Percentiles rank a stretch among this genome's conserved stretches.
phyloP scores from a whole-genome alignment of 306 rosid genomes.

The Glycyrrhiza uralensis region DNA sequence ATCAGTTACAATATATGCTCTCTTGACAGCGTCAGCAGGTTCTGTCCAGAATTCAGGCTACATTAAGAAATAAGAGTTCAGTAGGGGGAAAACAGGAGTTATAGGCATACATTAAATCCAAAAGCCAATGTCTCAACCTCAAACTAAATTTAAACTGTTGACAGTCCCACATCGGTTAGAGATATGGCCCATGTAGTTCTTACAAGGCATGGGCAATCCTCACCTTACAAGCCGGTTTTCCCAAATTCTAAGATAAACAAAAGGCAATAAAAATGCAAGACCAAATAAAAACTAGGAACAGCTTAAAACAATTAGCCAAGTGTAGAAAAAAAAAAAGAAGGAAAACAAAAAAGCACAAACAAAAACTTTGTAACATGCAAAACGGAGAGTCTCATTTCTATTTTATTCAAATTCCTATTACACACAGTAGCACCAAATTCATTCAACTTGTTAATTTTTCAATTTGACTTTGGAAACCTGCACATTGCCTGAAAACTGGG shows the following conservation, averaged over 20 bases:
- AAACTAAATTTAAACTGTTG: background rate
- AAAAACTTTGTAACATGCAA: background rate
- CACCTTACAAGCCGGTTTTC: too few species aligned
- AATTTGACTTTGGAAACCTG: background rate
- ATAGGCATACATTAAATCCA: background rate
- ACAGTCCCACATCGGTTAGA: too few species aligned
- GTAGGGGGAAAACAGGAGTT: background rate
- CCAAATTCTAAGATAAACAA: background rate
- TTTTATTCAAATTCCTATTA: background rate
- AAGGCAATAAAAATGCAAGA: background rate
- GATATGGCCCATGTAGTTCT: too few species aligned
- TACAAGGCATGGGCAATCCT: too few species aligned
- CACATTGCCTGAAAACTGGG: background rate
- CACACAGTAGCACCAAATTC: background rate
- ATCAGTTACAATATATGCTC: constrained; percentile 75
- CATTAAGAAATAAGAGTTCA: background rate
- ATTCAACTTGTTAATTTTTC: background rate
- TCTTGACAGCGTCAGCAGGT: constrained; percentile 57
- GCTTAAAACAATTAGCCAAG: background rate
- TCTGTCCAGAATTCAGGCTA: constrained; percentile 85
- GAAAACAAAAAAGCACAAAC: background rate
- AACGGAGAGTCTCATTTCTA: background rate
- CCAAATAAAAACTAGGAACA: background rate
- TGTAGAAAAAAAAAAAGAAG: background rate
- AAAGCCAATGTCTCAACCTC: background rate